These are phyloP conservation scores for Tetrapyrgos nigripes DNA, from an alignment of 1,284 basidiomycete species.

Conservation along the genomic window DNA sequence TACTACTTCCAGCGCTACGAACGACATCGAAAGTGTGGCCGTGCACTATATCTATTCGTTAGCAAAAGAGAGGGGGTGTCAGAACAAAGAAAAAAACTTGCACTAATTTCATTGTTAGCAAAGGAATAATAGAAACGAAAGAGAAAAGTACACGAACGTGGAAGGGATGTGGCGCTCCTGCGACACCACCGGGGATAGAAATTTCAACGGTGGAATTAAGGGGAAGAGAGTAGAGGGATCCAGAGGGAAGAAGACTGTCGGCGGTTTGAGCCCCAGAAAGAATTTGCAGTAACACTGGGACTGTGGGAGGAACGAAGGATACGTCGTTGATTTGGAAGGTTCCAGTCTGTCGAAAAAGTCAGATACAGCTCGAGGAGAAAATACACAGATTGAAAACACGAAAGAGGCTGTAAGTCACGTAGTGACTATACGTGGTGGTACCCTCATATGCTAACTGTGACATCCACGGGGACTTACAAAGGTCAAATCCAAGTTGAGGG, in stretches of 20 bases:
- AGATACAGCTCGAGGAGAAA: not conserved
- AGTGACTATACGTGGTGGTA: too few relatives aligned
- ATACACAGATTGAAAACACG: not conserved
- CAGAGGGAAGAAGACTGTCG: conserved; percentile 24
- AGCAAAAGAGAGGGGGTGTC: too few relatives aligned
- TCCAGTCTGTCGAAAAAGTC: not conserved
- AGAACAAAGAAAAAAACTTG: conserved; percentile 47
- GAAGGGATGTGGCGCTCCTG: conserved; percentile 16
- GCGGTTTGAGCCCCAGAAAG: conserved; percentile 29
- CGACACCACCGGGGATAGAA: conserved; percentile 22
- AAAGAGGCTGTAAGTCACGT: conserved; percentile 13
- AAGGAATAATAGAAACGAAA: conserved; percentile 30
- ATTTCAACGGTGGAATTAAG: conserved; percentile 28
- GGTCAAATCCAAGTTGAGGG: conserved; percentile 27
- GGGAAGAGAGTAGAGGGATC: conserved; percentile 26
- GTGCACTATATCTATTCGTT: too few relatives aligned
- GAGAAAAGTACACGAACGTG: not conserved
- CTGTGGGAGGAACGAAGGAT: conserved; percentile 29
- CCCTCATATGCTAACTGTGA: too few relatives aligned
- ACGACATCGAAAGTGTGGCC: conserved; percentile 42
- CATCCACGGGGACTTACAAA: conserved; percentile 12
- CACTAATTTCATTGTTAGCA: conserved; percentile 34
- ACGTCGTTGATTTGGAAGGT: conserved; percentile 20
- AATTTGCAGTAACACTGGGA: too few relatives aligned
- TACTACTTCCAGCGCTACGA: conserved; percentile 28